phyloP scores from a whole-genome alignment of 129 eudicot genomes.

The Lactuca sativa region DNA sequence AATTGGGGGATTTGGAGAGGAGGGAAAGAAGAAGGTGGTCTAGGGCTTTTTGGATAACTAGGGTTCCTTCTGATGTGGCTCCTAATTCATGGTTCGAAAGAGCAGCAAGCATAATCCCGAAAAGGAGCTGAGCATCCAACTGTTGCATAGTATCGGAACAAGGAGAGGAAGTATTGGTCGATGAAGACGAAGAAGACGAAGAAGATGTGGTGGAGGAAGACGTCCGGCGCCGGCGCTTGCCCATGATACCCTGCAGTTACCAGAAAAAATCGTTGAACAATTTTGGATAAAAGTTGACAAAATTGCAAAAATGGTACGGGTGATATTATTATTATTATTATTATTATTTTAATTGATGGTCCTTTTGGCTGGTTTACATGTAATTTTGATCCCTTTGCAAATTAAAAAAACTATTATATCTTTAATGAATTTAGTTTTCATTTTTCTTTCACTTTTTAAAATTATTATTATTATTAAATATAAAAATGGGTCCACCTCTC shows the following conservation, averaged over 20 bases:
- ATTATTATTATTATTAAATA: too few relatives aligned
- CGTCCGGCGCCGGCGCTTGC: constrained; percentile 36
- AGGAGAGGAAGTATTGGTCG: constrained; percentile 4
- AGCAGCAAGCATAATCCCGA: constrained; percentile 50
- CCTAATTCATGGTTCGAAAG: constrained; percentile 22
- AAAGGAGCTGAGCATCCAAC: constrained; percentile 28
- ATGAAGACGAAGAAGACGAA: constrained; percentile 11
- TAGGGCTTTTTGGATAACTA: constrained; percentile 33
- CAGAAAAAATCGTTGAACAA: too few relatives aligned
- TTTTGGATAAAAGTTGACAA: too few relatives aligned
- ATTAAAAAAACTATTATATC: too few relatives aligned
- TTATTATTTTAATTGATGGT: too few relatives aligned
- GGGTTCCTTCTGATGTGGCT: constrained; percentile 17
- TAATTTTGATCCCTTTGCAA: too few relatives aligned
- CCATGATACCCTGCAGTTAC: constrained; percentile 11
- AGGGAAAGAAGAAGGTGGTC: constrained; percentile 41
- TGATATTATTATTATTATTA: too few relatives aligned
- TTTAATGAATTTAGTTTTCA: too few relatives aligned
- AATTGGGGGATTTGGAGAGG: constrained; percentile 32
- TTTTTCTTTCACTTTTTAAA: too few relatives aligned
- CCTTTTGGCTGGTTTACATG: too few relatives aligned
- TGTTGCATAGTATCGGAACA: background rate
- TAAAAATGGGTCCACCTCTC: too few relatives aligned
- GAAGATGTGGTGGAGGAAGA: constrained; percentile 10
- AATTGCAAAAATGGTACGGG: too few relatives aligned